Evolutionary conservation across 2,329 filamentous ascomycete genomes (phyloP), one percentile per base, ranked within the genome.

Genomic region (Pleomassaria siparia): DNA sequence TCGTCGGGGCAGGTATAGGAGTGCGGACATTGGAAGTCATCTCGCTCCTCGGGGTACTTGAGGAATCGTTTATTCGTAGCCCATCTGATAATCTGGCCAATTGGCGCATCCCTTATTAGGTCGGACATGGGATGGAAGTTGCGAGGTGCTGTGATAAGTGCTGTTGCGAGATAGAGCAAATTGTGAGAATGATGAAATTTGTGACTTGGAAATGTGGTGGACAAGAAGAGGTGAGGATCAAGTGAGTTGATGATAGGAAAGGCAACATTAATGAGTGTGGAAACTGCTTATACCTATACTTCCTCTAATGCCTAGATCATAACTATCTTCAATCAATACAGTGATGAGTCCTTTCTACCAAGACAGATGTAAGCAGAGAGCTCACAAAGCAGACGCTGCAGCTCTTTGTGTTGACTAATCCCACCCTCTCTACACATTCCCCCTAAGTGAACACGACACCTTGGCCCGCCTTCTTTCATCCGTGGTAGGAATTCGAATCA

Each of bases 81-180:
- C 56, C 73, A 80, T 56, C 83, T 76, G 54, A 85, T 74, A 40
- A 84, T 55, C 55, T 85, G 81, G 55, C 83, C 83, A 52, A 84
- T 56, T 22, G 82, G 76, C 49, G 82, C 76, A 47, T 85, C 82
- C 62, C 81, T 72, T 47, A 85, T 70, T 4, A 77, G 53, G 51
- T 64, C 69, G 11, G 63, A 60, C 71, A 74, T 73, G 29, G 16
- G 30, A 18, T 6, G 12, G 12, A 11, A 33, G 4, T 15, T 25
- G 21, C 20, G 26, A 16, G 12, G 22, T 7, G 9, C 10, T 18
- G 11, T 26, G 10, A 21, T 9, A 28, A 15, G 18, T 22, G 35
- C 5, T 10, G 10, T 20, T 7, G 20, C 13, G 9, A 32, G 29
- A 8, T 32, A n/a, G 35, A 37, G 18, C 10, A n/a, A 6, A 30